Evolutionary conservation across 306 rosid species (phyloP).

Genomic region (Begonia peltatifolia): DNA sequence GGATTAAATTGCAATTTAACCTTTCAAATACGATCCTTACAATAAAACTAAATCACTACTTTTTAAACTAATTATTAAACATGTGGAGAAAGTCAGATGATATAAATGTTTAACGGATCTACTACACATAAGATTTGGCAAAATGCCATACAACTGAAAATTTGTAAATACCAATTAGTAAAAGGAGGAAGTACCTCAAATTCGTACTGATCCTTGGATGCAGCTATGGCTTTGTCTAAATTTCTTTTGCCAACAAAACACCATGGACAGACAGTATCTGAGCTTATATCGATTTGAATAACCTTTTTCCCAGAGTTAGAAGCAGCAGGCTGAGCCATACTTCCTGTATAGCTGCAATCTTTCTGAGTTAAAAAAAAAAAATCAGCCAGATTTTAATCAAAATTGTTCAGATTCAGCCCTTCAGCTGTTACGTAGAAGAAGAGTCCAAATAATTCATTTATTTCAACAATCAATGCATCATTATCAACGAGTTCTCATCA

Average conservation of each 20-base stretch:
- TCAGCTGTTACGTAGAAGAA: too few species aligned
- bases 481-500: not conserved
- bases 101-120: too few species aligned
- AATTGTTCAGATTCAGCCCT: not conserved
- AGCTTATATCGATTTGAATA: constrained; percentile 46
- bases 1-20: too few species aligned
- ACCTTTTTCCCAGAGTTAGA: constrained; percentile 34
- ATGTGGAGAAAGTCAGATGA: too few species aligned
- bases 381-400: not conserved
- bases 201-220: constrained; percentile 47
- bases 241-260: constrained; percentile 76
- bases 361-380: constrained; percentile 11
- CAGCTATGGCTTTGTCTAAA: constrained; percentile 66
- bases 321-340: constrained; percentile 36
- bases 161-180: not conserved
- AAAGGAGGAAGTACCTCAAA: constrained; percentile 39
- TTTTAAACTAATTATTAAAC: too few species aligned
- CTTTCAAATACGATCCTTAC: too few species aligned
- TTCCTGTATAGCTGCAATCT: constrained; percentile 22
- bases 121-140: too few species aligned
- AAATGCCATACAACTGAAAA: not conserved
- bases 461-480: not conserved
- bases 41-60: too few species aligned
- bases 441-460: too few species aligned
- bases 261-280: constrained; percentile 91